Percentiles rank a stretch among this genome's conserved stretches.
These are phyloP conservation scores for Blastobotrys parvus DNA, from an alignment of 805 yeast species.

Conservation along the genomic window DNA sequence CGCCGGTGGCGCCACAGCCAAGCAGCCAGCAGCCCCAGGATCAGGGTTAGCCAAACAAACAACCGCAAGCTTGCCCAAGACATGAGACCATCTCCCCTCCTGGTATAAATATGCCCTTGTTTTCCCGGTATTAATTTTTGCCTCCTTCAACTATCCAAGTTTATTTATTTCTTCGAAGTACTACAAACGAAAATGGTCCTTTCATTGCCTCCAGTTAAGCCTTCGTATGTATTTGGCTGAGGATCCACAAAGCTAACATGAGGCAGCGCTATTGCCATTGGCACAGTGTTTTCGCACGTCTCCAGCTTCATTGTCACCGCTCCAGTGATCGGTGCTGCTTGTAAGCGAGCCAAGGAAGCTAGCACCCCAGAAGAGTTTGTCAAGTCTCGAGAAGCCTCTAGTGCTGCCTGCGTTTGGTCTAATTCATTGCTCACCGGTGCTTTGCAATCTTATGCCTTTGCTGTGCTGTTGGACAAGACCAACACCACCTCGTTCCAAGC, in stretches of 20 bases:
- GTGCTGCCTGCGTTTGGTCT: constrained; percentile 29
- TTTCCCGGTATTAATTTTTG: too few species aligned
- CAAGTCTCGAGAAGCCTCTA: constrained; percentile 30
- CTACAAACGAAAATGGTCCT: constrained; percentile 13
- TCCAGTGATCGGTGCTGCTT: constrained; percentile 34
- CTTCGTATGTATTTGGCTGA: neutral
- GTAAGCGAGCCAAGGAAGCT: constrained; percentile 27
- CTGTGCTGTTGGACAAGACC: constrained; percentile 32
- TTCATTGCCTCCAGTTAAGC: constrained; percentile 1
- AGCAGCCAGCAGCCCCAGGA: too few species aligned
- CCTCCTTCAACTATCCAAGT: too few species aligned
- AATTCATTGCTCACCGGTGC: constrained; percentile 30
- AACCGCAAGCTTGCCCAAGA: too few species aligned
- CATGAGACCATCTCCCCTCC: too few species aligned
- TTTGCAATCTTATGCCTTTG: constrained; percentile 34
- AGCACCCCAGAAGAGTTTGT: constrained; percentile 29
- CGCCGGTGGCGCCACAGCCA: too few species aligned
- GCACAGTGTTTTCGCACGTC: constrained; percentile 32
- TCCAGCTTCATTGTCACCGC: constrained; percentile 28
- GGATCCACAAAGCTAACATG: neutral
- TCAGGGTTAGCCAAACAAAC: too few species aligned
- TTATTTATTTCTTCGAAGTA: too few species aligned
- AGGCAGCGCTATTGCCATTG: constrained; percentile 30
- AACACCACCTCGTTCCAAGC: constrained; percentile 32
- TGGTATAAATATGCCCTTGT: too few species aligned